Evolutionary conservation across 371 early-diverging fungal genomes (phyloP), one percentile per base, ranked within the genome.

Genomic region (Saksenaea oblongispora): DNA sequence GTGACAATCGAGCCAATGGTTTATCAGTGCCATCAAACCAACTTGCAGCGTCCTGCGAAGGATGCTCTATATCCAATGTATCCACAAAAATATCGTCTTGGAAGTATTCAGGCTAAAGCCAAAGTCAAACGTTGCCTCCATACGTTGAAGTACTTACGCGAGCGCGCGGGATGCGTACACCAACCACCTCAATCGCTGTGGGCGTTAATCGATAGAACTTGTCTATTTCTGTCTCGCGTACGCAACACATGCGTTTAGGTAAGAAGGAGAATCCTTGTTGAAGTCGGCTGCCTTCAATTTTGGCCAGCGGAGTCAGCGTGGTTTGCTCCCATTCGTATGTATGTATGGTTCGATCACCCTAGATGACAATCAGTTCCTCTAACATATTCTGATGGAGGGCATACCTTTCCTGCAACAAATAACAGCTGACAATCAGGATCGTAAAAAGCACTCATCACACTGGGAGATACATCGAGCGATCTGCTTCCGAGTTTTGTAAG

Each of bases 1-100:
- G 67, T 4, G 83, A 75, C 5, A 89, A 75, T 37, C 62, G 62
- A 28, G 56, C 34, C 8, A 71, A 41, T 39, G 61, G 24, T 26
- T 59, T 60, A 35, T 69, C 62, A 13, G 70, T 62, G 10, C 85
- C 84, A 24, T 63, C 73, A 51, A 87, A 74, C 91, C 92, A 94
- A 10, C 75, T 80, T 0, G 54, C 66, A 0, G 88, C 80, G 15
- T 73, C 67, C 54, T 90, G 69, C 0, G 82, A 63, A 0, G 90
- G 69, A 10, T 75, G 71, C 39, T 81, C 83, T 2, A 71, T 65
- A 66, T 90, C 91, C 0, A 67, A 56, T 0, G 94, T 91, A 26
- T 79, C 84, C 0, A 89, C 82, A 75, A 85, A 95, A 14, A 95
- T 69, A 53, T 94, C 94, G 66, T 95, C 95, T 73, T 95, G 95